These are phyloP conservation scores for Cystofilobasidium bisporidii DNA, from an alignment of 768 basidiomycete species.

Conservation along the genomic window DNA sequence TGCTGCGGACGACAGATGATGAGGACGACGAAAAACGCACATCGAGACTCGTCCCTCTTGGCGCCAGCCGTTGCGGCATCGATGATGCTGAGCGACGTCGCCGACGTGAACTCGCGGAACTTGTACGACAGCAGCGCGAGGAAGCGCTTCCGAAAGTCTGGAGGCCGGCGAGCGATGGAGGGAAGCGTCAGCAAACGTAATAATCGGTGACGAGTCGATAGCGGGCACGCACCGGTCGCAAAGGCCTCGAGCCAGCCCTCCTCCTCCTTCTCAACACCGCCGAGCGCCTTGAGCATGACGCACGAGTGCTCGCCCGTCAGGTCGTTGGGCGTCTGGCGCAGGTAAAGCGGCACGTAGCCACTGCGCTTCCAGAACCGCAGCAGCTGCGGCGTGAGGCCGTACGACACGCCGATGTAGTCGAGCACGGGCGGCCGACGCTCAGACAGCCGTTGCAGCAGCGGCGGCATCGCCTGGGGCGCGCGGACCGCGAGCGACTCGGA, in stretches of 20 bases:
- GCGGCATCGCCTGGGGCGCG: conserved; percentile 70
- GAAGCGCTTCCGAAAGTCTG: conserved; percentile 90
- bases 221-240: conserved; percentile 43
- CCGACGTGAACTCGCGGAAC: conserved; percentile 85
- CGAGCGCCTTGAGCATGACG: conserved; percentile 79
- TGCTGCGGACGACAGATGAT: too few species aligned
- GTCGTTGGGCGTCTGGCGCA: conserved; percentile 87
- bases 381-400: conserved; percentile 78
- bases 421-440: conserved; percentile 81
- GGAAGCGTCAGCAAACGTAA: too few species aligned
- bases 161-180: background rate
- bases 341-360: conserved; percentile 80
- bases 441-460: conserved; percentile 76
- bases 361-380: conserved; percentile 94
- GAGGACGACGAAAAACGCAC: conserved; percentile 16
- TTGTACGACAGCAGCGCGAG: conserved; percentile 80
- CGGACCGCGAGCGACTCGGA: conserved; percentile 68
- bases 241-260: conserved; percentile 82
- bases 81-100: conserved; percentile 74
- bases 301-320: conserved; percentile 94
- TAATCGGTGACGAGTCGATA: too few species aligned
- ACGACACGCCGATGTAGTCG: conserved; percentile 93
- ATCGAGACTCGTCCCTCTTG: conserved; percentile 17
- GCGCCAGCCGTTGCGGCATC: conserved; percentile 60
- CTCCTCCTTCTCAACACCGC: conserved; percentile 52